Evolutionary conservation across 1,284 basidiomycete genomes (phyloP).

Genomic region (Xerocomus amazonicus): DNA sequence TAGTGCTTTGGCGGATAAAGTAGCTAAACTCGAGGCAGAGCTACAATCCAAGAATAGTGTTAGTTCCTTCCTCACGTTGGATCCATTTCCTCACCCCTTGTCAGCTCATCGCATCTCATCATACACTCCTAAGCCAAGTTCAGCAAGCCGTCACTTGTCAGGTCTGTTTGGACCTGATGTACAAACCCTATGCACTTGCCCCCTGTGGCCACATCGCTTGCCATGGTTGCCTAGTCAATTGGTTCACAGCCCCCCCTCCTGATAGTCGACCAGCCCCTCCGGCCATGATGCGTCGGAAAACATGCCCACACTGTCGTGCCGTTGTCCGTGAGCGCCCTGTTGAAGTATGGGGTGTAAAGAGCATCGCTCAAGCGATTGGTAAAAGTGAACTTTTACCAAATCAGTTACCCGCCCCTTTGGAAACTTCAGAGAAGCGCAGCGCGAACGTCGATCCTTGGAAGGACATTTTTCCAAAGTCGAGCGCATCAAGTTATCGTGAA

Average conservation of each 20-base stretch:
- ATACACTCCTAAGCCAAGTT: constrained; percentile 45
- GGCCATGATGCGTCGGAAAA: constrained; percentile 49
- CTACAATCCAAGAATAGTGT: constrained; percentile 41
- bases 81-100: constrained; percentile 4
- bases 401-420: constrained; percentile 12
- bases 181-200: constrained; percentile 64
- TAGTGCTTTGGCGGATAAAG: constrained; percentile 31
- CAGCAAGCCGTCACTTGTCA: constrained; percentile 68
- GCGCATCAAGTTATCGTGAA: not conserved
- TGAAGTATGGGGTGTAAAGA: constrained; percentile 70
- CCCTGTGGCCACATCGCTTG: constrained; percentile 76
- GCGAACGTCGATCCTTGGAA: constrained; percentile 53
- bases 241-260: constrained; percentile 56
- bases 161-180: constrained; percentile 68
- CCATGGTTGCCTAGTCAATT: constrained; percentile 64
- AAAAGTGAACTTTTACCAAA: constrained; percentile 50
- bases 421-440: constrained; percentile 15
- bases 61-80: constrained; percentile 16
- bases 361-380: constrained; percentile 51
- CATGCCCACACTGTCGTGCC: constrained; percentile 72
- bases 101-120: constrained; percentile 48
- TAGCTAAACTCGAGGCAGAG: constrained; percentile 41
- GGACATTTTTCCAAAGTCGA: constrained; percentile 48
- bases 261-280: constrained; percentile 23
- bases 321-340: constrained; percentile 57